phyloP scores from a whole-genome alignment of 768 basidiomycete species.

The Psilocybe cyanescens region DNA sequence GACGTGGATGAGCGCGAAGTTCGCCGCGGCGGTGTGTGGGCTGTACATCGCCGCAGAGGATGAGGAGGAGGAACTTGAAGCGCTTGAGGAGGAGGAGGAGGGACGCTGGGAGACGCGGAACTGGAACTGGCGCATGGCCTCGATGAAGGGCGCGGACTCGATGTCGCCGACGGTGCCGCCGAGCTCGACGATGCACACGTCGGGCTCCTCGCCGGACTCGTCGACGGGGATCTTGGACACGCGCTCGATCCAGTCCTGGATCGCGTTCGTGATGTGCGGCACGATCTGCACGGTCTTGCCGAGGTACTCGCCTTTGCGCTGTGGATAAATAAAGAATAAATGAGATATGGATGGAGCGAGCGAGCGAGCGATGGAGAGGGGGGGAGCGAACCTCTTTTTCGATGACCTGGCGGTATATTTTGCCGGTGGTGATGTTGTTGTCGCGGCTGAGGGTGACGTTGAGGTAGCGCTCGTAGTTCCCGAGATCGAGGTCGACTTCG shows the following conservation, averaged over 20 bases:
- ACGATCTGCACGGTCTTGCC: conserved; percentile 99
- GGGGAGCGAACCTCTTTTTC: conserved; percentile 84
- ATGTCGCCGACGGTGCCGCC: conserved; percentile 99
- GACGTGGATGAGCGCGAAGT: conserved; percentile 96
- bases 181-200: conserved; percentile 98
- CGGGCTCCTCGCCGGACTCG: conserved; percentile 89
- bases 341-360: background rate
- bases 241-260: conserved; percentile 98
- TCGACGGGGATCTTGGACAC: conserved; percentile 95
- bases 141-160: conserved; percentile 96
- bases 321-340: background rate
- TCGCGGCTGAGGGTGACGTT: conserved; percentile 92
- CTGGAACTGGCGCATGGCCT: conserved; percentile 99
- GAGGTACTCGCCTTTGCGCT: conserved; percentile 87
- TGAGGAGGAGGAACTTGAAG: background rate
- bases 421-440: conserved; percentile 99
- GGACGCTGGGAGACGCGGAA: conserved; percentile 85
- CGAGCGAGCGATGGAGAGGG: background rate
- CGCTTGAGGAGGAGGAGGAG: background rate
- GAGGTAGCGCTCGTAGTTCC: conserved; percentile 98
- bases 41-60: background rate
- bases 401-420: conserved; percentile 96
- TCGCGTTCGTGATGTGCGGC: conserved; percentile 94
- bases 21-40: conserved; percentile 48
- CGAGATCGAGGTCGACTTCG: conserved; percentile 96